Evolutionary conservation across 192 early-diverging fungal species (phyloP).

Genomic region (Entophlyctis luteolus): DNA sequence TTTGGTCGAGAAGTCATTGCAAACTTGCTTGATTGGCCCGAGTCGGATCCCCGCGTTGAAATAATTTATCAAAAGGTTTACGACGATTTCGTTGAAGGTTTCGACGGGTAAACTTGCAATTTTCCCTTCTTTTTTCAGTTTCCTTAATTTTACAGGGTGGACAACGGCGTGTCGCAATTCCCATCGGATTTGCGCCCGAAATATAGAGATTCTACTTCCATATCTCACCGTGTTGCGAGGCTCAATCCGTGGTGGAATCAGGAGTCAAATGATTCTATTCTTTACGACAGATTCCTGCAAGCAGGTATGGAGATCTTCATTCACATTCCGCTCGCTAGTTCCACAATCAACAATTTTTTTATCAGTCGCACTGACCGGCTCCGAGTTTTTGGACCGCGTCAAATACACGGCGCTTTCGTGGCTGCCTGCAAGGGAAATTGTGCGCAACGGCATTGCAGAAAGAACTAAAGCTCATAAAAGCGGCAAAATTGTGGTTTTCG

Average conservation of each 20-base stretch:
- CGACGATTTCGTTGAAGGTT: conserved; percentile 53
- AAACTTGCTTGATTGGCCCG: conserved; percentile 45
- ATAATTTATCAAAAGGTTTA: conserved; percentile 81
- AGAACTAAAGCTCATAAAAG: conserved; percentile 58
- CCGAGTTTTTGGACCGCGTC: conserved; percentile 68
- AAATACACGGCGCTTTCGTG: conserved; percentile 69
- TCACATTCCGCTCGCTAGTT: background rate
- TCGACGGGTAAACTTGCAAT: background rate
- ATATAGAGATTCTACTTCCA: conserved; percentile 79
- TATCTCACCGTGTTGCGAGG: conserved; percentile 72
- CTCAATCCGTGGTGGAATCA: conserved; percentile 97
- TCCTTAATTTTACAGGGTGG: conserved; percentile 83
- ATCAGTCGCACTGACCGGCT: conserved; percentile 68
- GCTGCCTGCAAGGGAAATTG: conserved; percentile 85
- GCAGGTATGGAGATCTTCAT: conserved; percentile 30
- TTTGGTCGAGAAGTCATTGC: conserved; percentile 83
- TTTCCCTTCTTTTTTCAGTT: conserved; percentile 13
- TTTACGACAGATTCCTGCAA: conserved; percentile 59
- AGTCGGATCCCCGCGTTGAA: conserved; percentile 54
- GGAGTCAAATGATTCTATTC: conserved; percentile 57
- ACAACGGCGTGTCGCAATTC: conserved; percentile 91
- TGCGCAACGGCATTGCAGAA: conserved; percentile 64
- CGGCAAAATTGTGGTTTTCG: conserved; percentile 79
- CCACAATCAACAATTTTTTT: background rate
- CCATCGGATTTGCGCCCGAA: conserved; percentile 71